Base-by-base conservation (phyloP, 306 rosid genomes). In the Rubus parviflorus region DNA sequence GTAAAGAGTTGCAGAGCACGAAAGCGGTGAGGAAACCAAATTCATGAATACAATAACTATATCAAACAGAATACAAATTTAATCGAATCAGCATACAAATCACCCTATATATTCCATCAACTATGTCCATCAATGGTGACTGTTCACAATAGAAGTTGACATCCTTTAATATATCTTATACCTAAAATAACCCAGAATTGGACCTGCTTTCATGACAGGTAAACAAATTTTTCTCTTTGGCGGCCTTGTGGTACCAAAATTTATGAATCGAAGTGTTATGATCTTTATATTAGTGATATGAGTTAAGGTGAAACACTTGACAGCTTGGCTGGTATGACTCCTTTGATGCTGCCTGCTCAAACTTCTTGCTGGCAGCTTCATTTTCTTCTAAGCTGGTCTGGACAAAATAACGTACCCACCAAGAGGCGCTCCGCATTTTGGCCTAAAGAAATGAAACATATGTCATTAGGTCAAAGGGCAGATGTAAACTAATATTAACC, bases 241-340 rank as follows among this genome's bases (percentile, higher is more conserved):
- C 68, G 45, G 54, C 76, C 78, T 45, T 81, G 71, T 73, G 13
- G 42, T 41, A 38, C 77, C 77, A 76, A 73, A 75, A 77, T 37
- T 47, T 10, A 78, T 53, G 68, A 79, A 87, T 57, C 51, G 74
- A 72, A 48, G 57, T 20, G 60, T 40, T 52, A 38, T 72, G 53
- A 77, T 76, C 46, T 77, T 68, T 66, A 76, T 45, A 82, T 86
- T 81, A 94, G 73, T 90, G 88, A 68, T 82, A 84, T 79, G 92
- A 87, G 80, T 75, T 90, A 68, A 94, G 92, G 83, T 94, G 98
- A 83, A 91, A 91, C 68, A 91, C 81, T 89, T 94, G 94, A 84
- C 98, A 91, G 81, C 76, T 49, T 72, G 97, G 90, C 77, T 67
- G 79, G 86, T 87, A 94, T 15, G 88, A 85, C 74, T 68, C 74